Conservation (phyloP, 2,329 filamentous ascomycete species). For the Ophiostoma himal-ulmi region DNA sequence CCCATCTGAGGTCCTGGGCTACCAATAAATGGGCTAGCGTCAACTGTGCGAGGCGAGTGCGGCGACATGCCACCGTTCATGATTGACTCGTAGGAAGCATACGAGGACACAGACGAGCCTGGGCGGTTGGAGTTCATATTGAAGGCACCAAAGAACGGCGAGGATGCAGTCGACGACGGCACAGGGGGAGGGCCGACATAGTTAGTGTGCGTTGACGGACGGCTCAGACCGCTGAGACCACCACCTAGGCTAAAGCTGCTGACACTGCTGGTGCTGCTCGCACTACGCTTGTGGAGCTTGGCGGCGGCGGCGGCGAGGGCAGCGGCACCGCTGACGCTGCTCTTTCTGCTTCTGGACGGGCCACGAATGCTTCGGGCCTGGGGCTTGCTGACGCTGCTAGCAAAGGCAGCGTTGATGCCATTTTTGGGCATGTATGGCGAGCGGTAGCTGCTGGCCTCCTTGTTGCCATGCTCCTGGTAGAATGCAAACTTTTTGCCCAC, state of each 20-base stretch:
- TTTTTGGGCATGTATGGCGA: slow-evolving; percentile 50
- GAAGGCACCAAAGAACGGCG: slow-evolving; percentile 24
- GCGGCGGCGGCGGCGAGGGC: slow-evolving; percentile 21
- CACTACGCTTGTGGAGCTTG: slow-evolving; percentile 25
- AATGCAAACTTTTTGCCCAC: slow-evolving; percentile 49
- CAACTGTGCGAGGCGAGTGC: slow-evolving; percentile 24
- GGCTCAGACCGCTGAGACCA: slow-evolving; percentile 27
- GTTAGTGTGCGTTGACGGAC: slow-evolving; percentile 28
- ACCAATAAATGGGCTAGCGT: slow-evolving; percentile 27
- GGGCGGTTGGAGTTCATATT: slow-evolving; percentile 22
- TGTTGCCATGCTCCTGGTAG: slow-evolving; percentile 49
- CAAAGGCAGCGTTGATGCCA: slow-evolving; percentile 11
- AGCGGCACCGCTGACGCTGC: slow-evolving; percentile 30
- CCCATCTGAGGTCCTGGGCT: slow-evolving; percentile 26
- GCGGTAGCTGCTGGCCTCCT: slow-evolving; percentile 51
- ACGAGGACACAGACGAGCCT: slow-evolving; percentile 27
- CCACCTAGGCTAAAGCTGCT: slow-evolving; percentile 28
- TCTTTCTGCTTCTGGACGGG: slow-evolving; percentile 11
- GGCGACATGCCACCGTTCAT: slow-evolving; percentile 26
- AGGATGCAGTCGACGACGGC: slow-evolving; percentile 26
- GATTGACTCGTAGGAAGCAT: slow-evolving; percentile 27
- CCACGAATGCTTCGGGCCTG: slow-evolving; percentile 30
- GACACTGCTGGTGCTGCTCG: slow-evolving; percentile 25
- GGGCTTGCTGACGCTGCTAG: slow-evolving; percentile 12
- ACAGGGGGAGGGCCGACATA: slow-evolving; percentile 27